Evolutionary conservation across 176 grass and related monocot genomes (phyloP).

Genomic region (Carex parvula): DNA sequence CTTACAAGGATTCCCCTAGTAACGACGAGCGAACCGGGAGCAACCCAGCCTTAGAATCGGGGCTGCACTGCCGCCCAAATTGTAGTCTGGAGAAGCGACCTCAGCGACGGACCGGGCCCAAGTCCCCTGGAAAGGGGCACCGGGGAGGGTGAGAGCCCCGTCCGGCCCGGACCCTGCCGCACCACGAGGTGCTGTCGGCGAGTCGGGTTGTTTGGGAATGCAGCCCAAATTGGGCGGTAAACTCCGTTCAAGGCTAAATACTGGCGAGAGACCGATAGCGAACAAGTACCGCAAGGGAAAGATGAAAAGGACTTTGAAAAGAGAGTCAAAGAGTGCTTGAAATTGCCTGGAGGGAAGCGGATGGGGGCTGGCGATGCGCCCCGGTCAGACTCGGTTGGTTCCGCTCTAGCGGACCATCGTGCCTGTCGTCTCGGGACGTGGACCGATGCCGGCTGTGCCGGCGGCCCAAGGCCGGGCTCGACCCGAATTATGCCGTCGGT

Average conservation of each 20-base stretch:
- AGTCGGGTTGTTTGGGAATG: conserved; percentile 57
- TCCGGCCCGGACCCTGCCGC: conserved; percentile 44
- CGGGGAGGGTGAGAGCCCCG: conserved; percentile 64
- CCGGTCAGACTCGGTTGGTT: too few species aligned
- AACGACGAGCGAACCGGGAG: conserved; percentile 43
- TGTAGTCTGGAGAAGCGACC: conserved; percentile 49
- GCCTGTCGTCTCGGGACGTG: too few species aligned
- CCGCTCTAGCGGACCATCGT: too few species aligned
- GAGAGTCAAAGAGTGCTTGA: conserved; percentile 88
- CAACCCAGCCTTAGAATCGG: conserved; percentile 29
- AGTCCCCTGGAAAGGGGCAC: conserved; percentile 61
- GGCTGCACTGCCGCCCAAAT: neutral
- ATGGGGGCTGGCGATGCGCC: too few species aligned
- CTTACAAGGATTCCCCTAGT: conserved; percentile 20
- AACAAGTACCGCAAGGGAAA: conserved; percentile 69
- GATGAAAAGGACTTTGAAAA: conserved; percentile 89
- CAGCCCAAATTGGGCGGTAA: conserved; percentile 41
- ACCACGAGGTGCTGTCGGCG: conserved; percentile 50
- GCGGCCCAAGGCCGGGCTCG: too few species aligned
- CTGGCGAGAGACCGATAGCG: too few species aligned
- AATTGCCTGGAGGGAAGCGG: conserved; percentile 42
- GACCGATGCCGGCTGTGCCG: too few species aligned
- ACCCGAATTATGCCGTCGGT: too few species aligned
- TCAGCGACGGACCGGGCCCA: conserved; percentile 37
- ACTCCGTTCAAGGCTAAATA: too few species aligned